Percentiles rank a stretch among this genome's conserved stretches.
Conservation (phyloP, 2,329 filamentous ascomycete genomes). For the Botrytis deweyae region DNA sequence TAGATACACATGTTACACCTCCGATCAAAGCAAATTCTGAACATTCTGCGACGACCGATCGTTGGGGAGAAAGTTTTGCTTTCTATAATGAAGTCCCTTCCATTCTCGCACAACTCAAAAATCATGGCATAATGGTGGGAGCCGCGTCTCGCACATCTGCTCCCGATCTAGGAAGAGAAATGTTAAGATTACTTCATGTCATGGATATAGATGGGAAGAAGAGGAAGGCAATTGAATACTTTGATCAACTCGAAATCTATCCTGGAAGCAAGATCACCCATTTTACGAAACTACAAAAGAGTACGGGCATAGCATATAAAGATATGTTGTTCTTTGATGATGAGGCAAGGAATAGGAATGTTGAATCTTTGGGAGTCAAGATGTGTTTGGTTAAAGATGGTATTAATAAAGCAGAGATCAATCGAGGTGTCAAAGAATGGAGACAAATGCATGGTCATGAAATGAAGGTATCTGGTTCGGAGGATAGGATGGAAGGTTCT, state of each 20-base stretch:
- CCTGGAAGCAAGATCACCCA: slow-evolving; percentile 83
- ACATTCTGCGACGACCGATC: slow-evolving; percentile 50
- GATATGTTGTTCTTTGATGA: slow-evolving; percentile 98
- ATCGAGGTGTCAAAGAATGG: slow-evolving; percentile 79
- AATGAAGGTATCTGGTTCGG: background rate
- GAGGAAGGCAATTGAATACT: slow-evolving; percentile 54
- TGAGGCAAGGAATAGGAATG: slow-evolving; percentile 81
- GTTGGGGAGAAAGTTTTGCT: slow-evolving; percentile 62
- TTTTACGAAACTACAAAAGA: slow-evolving; percentile 70
- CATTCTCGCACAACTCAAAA: slow-evolving; percentile 57
- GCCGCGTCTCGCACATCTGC: slow-evolving; percentile 80
- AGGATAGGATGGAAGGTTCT: background rate
- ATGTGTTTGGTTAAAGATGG: slow-evolving; percentile 79
- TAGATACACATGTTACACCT: slow-evolving; percentile 83
- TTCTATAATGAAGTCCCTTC: slow-evolving; percentile 71
- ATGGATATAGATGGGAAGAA: slow-evolving; percentile 39
- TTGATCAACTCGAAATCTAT: slow-evolving; percentile 65
- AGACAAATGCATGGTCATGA: slow-evolving; percentile 54
- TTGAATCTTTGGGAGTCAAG: slow-evolving; percentile 65
- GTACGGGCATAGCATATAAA: slow-evolving; percentile 68
- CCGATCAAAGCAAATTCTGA: slow-evolving; percentile 58
- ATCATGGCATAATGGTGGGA: slow-evolving; percentile 55
- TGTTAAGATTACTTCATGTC: slow-evolving; percentile 72
- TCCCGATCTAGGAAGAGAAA: slow-evolving; percentile 75
- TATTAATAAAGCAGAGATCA: slow-evolving; percentile 72